Evolutionary conservation across 257 asterid genomes (phyloP).

Genomic region (Osmanthus fragrans): DNA sequence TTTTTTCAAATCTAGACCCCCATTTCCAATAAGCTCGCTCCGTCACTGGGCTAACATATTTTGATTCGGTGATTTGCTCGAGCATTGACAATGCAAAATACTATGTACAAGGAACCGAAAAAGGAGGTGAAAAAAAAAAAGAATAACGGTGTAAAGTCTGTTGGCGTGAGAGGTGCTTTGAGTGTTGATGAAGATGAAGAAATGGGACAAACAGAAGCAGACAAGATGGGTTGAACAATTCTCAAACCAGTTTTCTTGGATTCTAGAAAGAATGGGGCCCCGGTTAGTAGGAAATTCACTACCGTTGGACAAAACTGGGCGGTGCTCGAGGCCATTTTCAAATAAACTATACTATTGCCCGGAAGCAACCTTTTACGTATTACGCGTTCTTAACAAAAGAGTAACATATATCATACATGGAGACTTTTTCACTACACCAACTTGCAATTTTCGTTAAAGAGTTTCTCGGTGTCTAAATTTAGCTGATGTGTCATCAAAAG

Average conservation of each 20-base stretch:
- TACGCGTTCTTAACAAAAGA: not conserved
- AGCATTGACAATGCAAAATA: not conserved
- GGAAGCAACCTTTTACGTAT: not conserved
- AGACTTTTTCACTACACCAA: too few species aligned
- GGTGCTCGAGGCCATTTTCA: conserved; percentile 45
- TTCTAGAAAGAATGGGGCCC: not conserved
- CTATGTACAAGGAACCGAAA: not conserved
- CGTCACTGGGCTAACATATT: not conserved
- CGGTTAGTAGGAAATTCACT: conserved; percentile 24
- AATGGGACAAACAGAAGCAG: conserved; percentile 41
- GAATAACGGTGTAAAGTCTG: not conserved
- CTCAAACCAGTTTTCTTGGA: not conserved
- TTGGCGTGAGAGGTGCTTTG: conserved; percentile 14
- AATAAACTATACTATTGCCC: not conserved
- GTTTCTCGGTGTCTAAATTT: too few species aligned
- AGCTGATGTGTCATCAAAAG: too few species aligned
- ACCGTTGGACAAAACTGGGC: conserved; percentile 49
- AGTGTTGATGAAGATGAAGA: conserved; percentile 37
- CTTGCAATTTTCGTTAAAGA: too few species aligned
- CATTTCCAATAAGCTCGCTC: too few species aligned
- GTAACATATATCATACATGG: too few species aligned
- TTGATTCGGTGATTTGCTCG: not conserved
- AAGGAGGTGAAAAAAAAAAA: not conserved
- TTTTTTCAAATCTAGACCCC: too few species aligned
- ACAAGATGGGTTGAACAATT: conserved; percentile 36